These are phyloP conservation scores for Cephaloascus fragrans DNA, from an alignment of 805 yeast species.

Conservation along the genomic window DNA sequence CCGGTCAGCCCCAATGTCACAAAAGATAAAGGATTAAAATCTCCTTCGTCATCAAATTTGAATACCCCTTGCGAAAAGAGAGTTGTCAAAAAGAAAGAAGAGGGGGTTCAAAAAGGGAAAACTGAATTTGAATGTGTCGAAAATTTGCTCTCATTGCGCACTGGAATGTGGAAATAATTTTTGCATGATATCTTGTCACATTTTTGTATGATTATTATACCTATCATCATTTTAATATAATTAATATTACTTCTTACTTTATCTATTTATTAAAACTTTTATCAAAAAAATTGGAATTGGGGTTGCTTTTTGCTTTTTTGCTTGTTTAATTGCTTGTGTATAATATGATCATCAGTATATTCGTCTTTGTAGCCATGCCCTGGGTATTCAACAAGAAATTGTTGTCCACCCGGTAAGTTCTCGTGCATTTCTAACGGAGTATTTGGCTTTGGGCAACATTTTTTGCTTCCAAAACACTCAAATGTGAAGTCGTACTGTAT, in stretches of 20 bases:
- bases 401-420: no score
- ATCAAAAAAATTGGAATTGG: neutral
- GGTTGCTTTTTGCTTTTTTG: neutral
- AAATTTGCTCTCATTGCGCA: slow-evolving; percentile 27
- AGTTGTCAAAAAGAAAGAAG: neutral
- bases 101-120: slow-evolving; percentile 2
- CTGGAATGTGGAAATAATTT: slow-evolving; percentile 20
- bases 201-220: neutral
- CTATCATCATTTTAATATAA: neutral
- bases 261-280: no score
- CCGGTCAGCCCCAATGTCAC: neutral
- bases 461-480: no score
- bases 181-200: no score
- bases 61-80: neutral
- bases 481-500: no score
- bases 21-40: no score
- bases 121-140: slow-evolving; percentile 21
- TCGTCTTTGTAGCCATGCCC: no score
- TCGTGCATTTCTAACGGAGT: no score
- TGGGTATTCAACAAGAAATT: no score
- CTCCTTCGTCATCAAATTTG: neutral
- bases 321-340: neutral
- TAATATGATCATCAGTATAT: neutral
- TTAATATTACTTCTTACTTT: neutral
- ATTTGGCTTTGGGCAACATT: no score